Percentiles rank a stretch among this genome's conserved stretches.
These are phyloP conservation scores for Trichophyton equinum DNA, from an alignment of 2,329 filamentous ascomycete species.

Conservation along the genomic window DNA sequence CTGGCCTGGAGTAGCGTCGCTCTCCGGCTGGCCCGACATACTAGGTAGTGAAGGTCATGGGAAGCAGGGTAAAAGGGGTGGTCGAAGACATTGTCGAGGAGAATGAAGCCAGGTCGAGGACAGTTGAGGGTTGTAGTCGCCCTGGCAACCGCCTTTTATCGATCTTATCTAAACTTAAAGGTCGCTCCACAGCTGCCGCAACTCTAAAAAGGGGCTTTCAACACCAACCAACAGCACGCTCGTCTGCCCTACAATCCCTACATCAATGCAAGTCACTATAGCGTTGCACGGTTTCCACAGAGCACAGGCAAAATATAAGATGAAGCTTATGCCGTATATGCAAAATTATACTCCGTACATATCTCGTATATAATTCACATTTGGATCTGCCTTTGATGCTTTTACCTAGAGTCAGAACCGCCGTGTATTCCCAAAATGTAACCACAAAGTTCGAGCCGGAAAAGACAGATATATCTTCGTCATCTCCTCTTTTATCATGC, in stretches of 20 bases:
- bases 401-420: neutral
- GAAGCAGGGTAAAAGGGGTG: neutral
- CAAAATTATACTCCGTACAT: neutral
- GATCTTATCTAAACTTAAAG: neutral
- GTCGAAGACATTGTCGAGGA: neutral
- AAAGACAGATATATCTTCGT: neutral
- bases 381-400: neutral
- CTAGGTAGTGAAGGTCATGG: neutral
- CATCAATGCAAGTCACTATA: no score
- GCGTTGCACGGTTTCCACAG: no score
- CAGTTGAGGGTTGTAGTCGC: neutral
- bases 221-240: no score
- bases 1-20: neutral
- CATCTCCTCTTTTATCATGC: slow-evolving; percentile 46
- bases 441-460: neutral
- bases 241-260: no score
- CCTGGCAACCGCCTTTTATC: neutral
- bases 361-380: neutral
- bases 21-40: neutral
- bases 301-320: no score
- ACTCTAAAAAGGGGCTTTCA: neutral
- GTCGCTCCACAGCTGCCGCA: neutral
- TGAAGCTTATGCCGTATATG: no score
- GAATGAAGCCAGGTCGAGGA: no score
- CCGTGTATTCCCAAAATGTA: neutral